Evolutionary conservation across 139 green algal species (phyloP).

Genomic region (Protoeuglena noctilucae): DNA sequence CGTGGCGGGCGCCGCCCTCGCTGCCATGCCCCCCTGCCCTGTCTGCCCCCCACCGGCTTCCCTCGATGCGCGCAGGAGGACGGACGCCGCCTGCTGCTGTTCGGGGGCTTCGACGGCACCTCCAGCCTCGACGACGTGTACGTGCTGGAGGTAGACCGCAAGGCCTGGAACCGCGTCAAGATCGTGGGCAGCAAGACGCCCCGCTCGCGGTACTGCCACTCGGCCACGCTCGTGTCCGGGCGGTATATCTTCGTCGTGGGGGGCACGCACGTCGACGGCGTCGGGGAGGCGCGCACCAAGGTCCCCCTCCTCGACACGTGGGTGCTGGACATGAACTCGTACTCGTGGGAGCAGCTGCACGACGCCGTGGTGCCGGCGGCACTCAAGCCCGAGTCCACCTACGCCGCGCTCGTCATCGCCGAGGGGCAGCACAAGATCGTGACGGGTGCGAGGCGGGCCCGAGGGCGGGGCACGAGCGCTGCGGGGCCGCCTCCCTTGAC

Average conservation of each 20-base stretch:
- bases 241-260: conserved; percentile 7
- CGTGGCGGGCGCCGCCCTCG: no score
- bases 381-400: no score
- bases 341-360: conserved; percentile 2
- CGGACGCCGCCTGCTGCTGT: conserved; percentile 26
- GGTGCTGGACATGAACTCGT: conserved; percentile 3
- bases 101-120: conserved; percentile 20
- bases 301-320: no score
- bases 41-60: no score
- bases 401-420: no score
- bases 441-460: no score
- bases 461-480: no score
- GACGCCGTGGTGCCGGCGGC: no score
- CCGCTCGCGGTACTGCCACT: conserved; percentile 1
- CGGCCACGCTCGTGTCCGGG: neutral
- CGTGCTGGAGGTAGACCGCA: conserved; percentile 12
- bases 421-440: no score
- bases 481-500: no score
- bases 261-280: neutral
- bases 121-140: conserved; percentile 9
- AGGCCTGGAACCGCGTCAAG: conserved; percentile 7
- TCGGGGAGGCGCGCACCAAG: neutral
- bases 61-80: no score
- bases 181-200: neutral
- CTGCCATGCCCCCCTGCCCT: no score